Evolutionary conservation across 192 early-diverging fungal genomes (phyloP), one percentile per base, ranked within the genome.

Genomic region (Rhizoclosmatium globosum): DNA sequence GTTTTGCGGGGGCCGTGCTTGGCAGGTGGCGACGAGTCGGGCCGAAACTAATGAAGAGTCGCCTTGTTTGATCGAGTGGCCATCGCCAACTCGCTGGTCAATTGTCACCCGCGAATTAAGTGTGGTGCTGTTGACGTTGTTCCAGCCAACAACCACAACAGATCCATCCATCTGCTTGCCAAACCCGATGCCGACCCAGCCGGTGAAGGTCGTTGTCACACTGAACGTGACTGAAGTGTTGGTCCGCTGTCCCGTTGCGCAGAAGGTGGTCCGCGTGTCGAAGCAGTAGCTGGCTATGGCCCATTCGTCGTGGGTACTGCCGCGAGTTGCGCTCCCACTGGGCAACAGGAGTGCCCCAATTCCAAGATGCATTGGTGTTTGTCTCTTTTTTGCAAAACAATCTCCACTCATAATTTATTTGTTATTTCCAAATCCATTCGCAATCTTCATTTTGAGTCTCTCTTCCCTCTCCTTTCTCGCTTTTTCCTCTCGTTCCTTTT

Each of bases 121-220:
- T 17, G 66, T 58, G 15, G 62, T 78, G 23, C 73, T 66, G n/a
- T 67, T 72, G 13, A 43, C 69, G 19, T 58, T 53, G 31, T 79
- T 79, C 79, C 79, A 85, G 23, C 64, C 83, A 23, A 83, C 66
- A 60, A 78, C 56, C 71, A 85, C 74, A 38, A 41, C 62, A 3
- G 76, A 59, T 15, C 65, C 61, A 17, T 45, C 68, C 84, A 85
- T 85, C 21, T 41, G 17, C 4, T 45, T 62, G 21, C 81, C 82
- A 3, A 68, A 23, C 3, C 84, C 84, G 62, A 85, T 17, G 17
- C 47, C 82, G 47, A 62, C 74, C 82, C 82, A 83, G 13, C 81
- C 71, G 0, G 71, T 39, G 71, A 23, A 57, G 0, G 31, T 19
- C 21, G 71, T 64, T 11, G 62, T 41, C 4, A 73, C n/a, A 17